Base-by-base conservation (phyloP, 768 basidiomycete species). In the Paxillus rubicundulus region DNA sequence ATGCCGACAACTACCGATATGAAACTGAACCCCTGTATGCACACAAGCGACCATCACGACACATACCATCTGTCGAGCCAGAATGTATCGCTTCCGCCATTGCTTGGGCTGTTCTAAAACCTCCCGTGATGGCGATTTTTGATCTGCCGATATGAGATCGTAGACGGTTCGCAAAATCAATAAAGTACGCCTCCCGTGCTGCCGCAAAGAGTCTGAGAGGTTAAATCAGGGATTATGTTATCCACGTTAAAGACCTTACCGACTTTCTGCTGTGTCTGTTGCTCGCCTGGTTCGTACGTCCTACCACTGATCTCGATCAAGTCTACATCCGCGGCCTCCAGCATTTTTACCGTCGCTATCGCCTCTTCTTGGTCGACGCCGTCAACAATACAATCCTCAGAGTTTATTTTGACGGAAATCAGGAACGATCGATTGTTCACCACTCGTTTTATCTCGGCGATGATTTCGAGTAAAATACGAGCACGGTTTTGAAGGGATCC, bases 401-500 rank as follows among this genome's bases (percentile, higher is more conserved):
- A 63, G 48, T 72, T 71, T 46, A 71, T 56, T 50, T 71, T 71
- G 45, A 72, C 69, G 10, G 70, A 70, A 34, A 71, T 53, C 18
- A 72, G 47, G 45, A 71, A 71, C 2, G 56, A 43, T 1, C 56
- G 47, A 42, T 64, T 59, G 14, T 66, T 57, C 39, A 83, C 71
- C 0, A 69, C 73, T 9, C 67, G 61, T 37, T 62, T 60, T 32
- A 82, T 72, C 20, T 77, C 77, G 7, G 75, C 57, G 34, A 78
- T 62, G 50, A 79, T 72, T 60, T 81, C 75, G 8, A 80, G 66
- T 2, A 70, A 53, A 61, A 86, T 76, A 3, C 79, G 72, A n/a
- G 67, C 61, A 12, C 84, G 70, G 58, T 81, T 81, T 59, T 78
- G 72, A 28, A 81, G 59, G 27, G 68, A 67, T 4, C 85, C 85